phyloP scores from a whole-genome alignment of 169 alveolate genomes.

The Babesia bovis region DNA sequence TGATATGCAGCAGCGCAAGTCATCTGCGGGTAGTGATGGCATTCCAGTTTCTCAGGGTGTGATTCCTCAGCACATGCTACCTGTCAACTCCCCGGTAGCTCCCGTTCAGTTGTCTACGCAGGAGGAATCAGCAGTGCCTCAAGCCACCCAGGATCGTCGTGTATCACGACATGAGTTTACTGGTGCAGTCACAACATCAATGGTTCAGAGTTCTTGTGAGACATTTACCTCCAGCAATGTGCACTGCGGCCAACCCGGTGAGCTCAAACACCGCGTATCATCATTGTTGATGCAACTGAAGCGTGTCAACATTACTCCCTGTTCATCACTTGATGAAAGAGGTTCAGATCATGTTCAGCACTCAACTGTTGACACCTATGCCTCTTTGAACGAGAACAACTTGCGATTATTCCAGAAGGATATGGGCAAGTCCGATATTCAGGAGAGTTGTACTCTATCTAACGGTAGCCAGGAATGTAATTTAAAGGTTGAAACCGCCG shows the following conservation, averaged over 20 bases:
- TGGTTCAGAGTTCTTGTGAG: not conserved
- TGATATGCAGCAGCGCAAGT: slow-evolving; percentile 18
- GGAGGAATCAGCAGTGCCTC: not conserved
- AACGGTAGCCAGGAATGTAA: not conserved
- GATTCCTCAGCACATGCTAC: slow-evolving; percentile 9
- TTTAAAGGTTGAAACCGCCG: not conserved
- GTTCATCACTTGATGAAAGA: not conserved
- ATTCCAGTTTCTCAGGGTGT: not conserved
- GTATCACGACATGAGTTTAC: too few relatives aligned
- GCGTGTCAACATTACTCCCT: not conserved
- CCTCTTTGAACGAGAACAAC: not conserved
- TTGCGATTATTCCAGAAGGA: not conserved
- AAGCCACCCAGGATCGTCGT: not conserved
- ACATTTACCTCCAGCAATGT: not conserved
- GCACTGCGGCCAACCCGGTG: not conserved
- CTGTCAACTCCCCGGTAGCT: not conserved
- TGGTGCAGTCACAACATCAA: not conserved
- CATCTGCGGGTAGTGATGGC: not conserved
- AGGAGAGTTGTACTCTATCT: not conserved
- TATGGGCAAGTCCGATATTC: not conserved
- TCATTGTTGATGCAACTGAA: slow-evolving; percentile 32
- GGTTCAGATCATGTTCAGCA: not conserved
- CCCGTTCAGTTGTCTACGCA: not conserved
- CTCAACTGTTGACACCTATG: slow-evolving; percentile 9
- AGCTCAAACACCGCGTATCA: slow-evolving; percentile 17